Base-by-base conservation (phyloP, 257 asterid genomes). In the Solanum etuberosum region DNA sequence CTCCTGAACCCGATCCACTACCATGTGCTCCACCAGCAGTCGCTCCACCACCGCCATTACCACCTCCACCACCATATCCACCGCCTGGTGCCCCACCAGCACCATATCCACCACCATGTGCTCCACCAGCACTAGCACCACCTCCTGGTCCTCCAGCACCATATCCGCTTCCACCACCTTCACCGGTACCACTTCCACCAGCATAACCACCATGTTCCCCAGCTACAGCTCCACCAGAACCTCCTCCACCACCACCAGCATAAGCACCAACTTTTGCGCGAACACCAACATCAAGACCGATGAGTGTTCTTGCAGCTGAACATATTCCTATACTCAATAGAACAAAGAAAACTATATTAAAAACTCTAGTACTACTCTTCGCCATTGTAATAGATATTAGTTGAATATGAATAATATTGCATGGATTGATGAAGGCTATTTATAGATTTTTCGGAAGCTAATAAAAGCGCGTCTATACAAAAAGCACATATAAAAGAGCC, bases 241-340 rank as follows among this genome's bases (percentile, higher is more conserved):
- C 93, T 27, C 63, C 74, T 3, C 94, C 96, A 1, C 87, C 89
- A 3, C 90, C 92, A 23, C 90, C 92, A 1, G 90, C 91, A 71
- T 74, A 86, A 21, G 27, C 87, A 29, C 83, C 88, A 74, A 40
- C 43, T 5, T 84, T 90, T 76, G 37, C 74, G 0, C 85, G 89
- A 40, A 83, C 68, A 65, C 87, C 89, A 54, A 88, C 94, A 23
- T 83, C 89, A 29, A 59, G 34, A 34, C 70, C 32, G 42, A 91
- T 88, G 63, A 95, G 95, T 74, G 91, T 88, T 94, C 98, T 94
- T 77, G 94, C 95, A 5, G 95, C 96, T 2, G 95, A 91, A 87
- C 93, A 92, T 7, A 93, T 15, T 2, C 91, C 93, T 38, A 92
- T 38, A 63, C 92, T 89, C 86, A 93, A 86, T 20, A 92, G 15